A percentile compares a stretch with the other conserved stretches of the same genome.
These are phyloP conservation scores for Vaccinium vitisidaea DNA, from an alignment of 148 eudicot species.

Conservation along the genomic window DNA sequence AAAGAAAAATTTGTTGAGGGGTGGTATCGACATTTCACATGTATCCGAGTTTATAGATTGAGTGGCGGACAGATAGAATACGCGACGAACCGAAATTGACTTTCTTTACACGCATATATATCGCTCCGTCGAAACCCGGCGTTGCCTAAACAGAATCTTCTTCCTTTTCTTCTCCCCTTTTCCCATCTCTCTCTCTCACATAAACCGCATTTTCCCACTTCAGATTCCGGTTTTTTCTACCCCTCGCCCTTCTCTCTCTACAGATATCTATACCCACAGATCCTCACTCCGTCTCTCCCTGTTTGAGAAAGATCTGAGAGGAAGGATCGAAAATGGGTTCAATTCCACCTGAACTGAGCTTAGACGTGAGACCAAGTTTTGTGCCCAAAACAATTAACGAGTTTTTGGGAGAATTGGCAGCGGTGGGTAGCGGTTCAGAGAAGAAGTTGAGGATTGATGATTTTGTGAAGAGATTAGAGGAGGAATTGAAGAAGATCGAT, in stretches of 20 bases:
- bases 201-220: conserved; percentile 16
- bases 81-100: conserved; percentile 30
- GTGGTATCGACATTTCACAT: conserved; percentile 19
- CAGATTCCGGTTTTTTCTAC: conserved; percentile 24
- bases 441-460: conserved; percentile 42
- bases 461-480: conserved; percentile 44
- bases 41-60: conserved; percentile 28
- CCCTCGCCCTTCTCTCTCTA: conserved; percentile 7
- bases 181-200: neutral
- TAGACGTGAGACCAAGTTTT: conserved; percentile 40
- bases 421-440: conserved; percentile 33
- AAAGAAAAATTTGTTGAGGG: neutral
- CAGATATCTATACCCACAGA: neutral
- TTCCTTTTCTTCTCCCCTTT: conserved; percentile 12
- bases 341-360: conserved; percentile 45
- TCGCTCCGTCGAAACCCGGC: conserved; percentile 49
- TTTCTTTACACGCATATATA: neutral
- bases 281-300: conserved; percentile 13
- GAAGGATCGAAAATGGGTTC: conserved; percentile 36
- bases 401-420: conserved; percentile 34
- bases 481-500: conserved; percentile 59
- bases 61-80: conserved; percentile 23
- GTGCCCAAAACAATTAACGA: conserved; percentile 35
- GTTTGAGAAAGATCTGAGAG: conserved; percentile 5
- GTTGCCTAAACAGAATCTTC: conserved; percentile 58